Percentiles rank a stretch among this genome's conserved stretches.
These are phyloP conservation scores for Acacia crassicarpa DNA, from an alignment of 306 rosid species.

Conservation along the genomic window DNA sequence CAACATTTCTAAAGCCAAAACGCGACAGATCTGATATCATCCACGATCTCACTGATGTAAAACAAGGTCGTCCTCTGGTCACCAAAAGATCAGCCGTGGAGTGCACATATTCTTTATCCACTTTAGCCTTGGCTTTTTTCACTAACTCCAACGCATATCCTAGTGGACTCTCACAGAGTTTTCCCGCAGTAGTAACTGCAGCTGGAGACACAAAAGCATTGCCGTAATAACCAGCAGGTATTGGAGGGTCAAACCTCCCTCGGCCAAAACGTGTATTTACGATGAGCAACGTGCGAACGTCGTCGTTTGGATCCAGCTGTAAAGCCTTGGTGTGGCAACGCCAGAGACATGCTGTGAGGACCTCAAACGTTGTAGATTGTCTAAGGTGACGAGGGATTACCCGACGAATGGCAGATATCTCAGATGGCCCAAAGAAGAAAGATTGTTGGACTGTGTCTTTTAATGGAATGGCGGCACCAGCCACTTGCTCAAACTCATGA, in stretches of 20 bases:
- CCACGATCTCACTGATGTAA: background rate
- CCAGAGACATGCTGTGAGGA: conserved; percentile 33
- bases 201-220: conserved; percentile 6
- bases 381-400: conserved; percentile 15
- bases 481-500: conserved; percentile 2
- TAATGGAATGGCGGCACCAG: background rate
- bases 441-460: background rate
- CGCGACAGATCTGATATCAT: conserved; percentile 32
- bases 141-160: conserved; percentile 12
- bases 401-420: conserved; percentile 10
- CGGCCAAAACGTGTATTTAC: conserved; percentile 11
- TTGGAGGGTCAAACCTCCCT: background rate
- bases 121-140: conserved; percentile 28
- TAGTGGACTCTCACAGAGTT: conserved; percentile 14
- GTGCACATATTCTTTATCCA: conserved; percentile 41
- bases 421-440: conserved; percentile 24
- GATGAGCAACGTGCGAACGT: background rate
- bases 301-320: conserved; percentile 14
- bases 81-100: conserved; percentile 47
- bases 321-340: conserved; percentile 37
- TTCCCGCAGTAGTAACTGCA: background rate
- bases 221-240: conserved; percentile 32
- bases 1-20: background rate
- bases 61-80: conserved; percentile 21
- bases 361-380: conserved; percentile 26